Evolutionary conservation across 2,329 filamentous ascomycete species (phyloP).

Genomic region (Xylaria sp.): DNA sequence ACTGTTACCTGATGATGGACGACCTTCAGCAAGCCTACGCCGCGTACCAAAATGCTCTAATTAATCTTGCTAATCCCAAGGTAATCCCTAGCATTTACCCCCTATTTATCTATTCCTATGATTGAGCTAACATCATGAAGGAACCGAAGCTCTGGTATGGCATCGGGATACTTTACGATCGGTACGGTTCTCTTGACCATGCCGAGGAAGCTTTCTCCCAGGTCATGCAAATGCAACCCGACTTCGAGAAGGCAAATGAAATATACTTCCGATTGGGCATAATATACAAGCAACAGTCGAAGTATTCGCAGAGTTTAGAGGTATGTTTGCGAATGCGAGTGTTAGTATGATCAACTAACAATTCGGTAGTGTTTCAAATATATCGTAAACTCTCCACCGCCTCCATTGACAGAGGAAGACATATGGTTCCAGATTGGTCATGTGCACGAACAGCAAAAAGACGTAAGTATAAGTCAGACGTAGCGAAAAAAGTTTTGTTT

Average conservation of each 20-base stretch:
- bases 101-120: neutral
- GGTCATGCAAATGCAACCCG: slow-evolving; percentile 98
- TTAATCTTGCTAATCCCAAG: slow-evolving; percentile 93
- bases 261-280: slow-evolving; percentile 99
- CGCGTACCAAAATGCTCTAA: slow-evolving; percentile 93
- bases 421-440: slow-evolving; percentile 99
- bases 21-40: slow-evolving; percentile 96
- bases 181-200: slow-evolving; percentile 95
- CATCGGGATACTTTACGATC: slow-evolving; percentile 95
- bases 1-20: slow-evolving; percentile 99
- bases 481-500: slow-evolving; percentile 34
- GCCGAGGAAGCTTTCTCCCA: slow-evolving; percentile 98
- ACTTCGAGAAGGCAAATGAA: slow-evolving; percentile 98
- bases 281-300: slow-evolving; percentile 98
- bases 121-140: slow-evolving; percentile 55
- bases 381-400: slow-evolving; percentile 91
- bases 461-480: slow-evolving; percentile 70
- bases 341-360: slow-evolving; percentile 43
- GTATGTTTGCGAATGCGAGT: slow-evolving; percentile 61
- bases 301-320: slow-evolving; percentile 91
- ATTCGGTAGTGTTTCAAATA: slow-evolving; percentile 89
- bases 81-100: slow-evolving; percentile 55
- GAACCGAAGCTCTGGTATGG: slow-evolving; percentile 99
- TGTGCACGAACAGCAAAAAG: slow-evolving; percentile 98
- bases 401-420: slow-evolving; percentile 93